Percentiles rank a stretch among this genome's conserved stretches.
Evolutionary conservation across 2,329 filamentous ascomycete species (phyloP).

Genomic region (Penicillium hesseltinei): DNA sequence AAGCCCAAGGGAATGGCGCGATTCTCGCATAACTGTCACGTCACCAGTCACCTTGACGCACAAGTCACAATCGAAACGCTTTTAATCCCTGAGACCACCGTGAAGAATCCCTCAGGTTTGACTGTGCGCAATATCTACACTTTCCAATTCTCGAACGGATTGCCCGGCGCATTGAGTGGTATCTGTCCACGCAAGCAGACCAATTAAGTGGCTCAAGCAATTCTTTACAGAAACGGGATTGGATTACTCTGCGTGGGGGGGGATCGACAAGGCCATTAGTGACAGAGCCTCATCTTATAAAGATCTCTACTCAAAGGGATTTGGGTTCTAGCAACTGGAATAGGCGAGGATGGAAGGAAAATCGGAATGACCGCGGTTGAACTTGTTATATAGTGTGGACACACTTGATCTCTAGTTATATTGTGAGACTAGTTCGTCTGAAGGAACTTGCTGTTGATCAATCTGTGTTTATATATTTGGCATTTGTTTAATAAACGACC

Average conservation of each 20-base stretch:
- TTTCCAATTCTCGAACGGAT: not conserved
- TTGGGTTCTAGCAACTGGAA: not conserved
- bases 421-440: not conserved
- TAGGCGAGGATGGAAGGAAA: not conserved
- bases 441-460: not conserved
- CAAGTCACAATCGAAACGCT: not conserved
- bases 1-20: no score
- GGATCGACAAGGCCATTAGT: fast-evolving
- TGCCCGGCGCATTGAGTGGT: not conserved
- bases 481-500: no score
- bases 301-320: not conserved
- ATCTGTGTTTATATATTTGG: no score
- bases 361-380: not conserved
- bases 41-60: not conserved
- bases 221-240: not conserved
- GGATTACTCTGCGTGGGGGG: not conserved
- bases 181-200: not conserved
- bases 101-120: no score
- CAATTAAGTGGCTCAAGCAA: not conserved
- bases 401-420: not conserved
- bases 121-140: not conserved
- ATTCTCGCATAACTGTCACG: not conserved
- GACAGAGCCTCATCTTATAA: not conserved
- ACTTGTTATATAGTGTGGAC: not conserved
- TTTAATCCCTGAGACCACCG: no score